phyloP scores from a whole-genome alignment of 1,139 yeast genomes.

The Scheffersomyces lignicola region DNA sequence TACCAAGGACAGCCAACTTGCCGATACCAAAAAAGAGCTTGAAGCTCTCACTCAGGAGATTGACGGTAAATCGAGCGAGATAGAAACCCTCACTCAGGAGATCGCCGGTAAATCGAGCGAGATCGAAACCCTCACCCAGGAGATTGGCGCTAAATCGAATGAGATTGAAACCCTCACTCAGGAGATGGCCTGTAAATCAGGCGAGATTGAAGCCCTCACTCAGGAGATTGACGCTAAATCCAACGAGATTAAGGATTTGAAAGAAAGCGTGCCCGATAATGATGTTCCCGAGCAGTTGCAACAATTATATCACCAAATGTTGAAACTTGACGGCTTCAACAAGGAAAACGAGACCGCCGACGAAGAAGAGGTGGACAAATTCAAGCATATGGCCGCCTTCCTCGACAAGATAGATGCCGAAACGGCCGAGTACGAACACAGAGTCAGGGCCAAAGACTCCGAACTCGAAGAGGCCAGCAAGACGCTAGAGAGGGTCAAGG shows the following conservation, averaged over 20 bases:
- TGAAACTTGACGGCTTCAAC: too few species aligned
- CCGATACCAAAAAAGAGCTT: neutral
- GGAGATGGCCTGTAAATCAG: neutral
- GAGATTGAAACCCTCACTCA: neutral
- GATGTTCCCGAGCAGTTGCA: too few species aligned
- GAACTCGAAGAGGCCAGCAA: conserved; percentile 4
- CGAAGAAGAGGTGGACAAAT: too few species aligned
- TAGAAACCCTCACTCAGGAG: neutral
- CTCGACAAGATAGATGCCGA: too few species aligned
- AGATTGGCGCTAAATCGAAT: neutral
- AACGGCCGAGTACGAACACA: neutral
- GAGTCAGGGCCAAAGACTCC: conserved; percentile 1
- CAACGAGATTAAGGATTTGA: neutral
- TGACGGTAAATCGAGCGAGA: neutral
- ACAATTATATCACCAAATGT: too few species aligned
- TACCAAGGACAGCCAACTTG: conserved; percentile 1
- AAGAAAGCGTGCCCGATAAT: neutral
- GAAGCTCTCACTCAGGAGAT: neutral
- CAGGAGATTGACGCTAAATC: neutral
- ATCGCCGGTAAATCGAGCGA: neutral
- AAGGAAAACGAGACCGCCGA: too few species aligned
- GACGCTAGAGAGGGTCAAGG: neutral
- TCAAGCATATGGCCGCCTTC: too few species aligned
- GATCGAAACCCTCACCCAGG: neutral
- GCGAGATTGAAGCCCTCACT: neutral